Evolutionary conservation across 257 asterid species (phyloP).

Genomic region (Plantago elongata): DNA sequence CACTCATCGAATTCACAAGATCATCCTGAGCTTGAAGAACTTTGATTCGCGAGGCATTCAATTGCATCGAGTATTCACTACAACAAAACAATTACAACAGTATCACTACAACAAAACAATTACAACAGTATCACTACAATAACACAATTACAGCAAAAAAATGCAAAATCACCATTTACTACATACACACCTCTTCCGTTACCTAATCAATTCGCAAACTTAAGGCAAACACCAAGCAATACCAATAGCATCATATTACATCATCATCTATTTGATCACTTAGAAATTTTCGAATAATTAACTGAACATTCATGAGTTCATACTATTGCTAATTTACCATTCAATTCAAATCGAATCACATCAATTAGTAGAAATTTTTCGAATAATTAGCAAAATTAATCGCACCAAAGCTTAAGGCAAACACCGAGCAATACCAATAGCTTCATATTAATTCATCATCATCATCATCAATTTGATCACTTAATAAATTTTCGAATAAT

Average conservation of each 20-base stretch:
- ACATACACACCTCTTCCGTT: conserved; percentile 3
- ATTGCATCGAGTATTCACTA: conserved; percentile 85
- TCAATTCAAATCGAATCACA: too few species aligned
- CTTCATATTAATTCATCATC: too few species aligned
- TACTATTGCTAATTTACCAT: too few species aligned
- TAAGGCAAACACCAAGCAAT: neutral
- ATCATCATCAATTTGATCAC: too few species aligned
- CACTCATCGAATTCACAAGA: conserved; percentile 63
- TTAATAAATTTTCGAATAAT: too few species aligned
- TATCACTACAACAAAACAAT: conserved; percentile 25
- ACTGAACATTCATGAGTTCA: too few species aligned
- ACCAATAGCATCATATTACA: too few species aligned
- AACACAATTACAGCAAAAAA: conserved; percentile 20
- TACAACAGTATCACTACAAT: conserved; percentile 22
- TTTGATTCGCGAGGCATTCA: conserved; percentile 76
- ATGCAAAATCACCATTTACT: conserved; percentile 10
- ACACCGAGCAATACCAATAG: neutral
- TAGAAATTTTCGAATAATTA: too few species aligned
- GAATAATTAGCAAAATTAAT: too few species aligned
- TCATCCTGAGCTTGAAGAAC: conserved; percentile 88
- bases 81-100: conserved; percentile 22
- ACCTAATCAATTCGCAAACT: neutral
- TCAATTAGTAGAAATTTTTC: too few species aligned
- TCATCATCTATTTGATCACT: too few species aligned
- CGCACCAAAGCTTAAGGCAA: neutral